Conservation (phyloP, 768 basidiomycete genomes). For the Artomyces pyxidatus region DNA sequence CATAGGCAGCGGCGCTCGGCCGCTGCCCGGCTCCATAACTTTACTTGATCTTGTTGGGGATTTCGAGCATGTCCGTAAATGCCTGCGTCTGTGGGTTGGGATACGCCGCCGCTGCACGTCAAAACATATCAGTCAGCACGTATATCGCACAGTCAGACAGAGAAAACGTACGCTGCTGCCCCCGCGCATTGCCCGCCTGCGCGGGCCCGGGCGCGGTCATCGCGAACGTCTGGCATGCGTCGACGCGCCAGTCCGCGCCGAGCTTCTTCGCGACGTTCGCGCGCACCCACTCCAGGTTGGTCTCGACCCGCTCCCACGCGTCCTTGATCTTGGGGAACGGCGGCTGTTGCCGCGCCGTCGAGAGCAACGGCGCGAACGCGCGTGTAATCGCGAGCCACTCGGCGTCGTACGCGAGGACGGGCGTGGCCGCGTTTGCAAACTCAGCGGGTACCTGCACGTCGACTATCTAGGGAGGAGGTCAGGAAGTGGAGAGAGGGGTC, state of each 20-base stretch:
- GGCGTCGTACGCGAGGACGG: conserved; percentile 63
- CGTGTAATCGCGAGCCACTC: conserved; percentile 94
- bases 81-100: conserved; percentile 87
- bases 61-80: conserved; percentile 70
- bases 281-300: conserved; percentile 62
- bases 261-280: conserved; percentile 38
- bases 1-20: too few species aligned
- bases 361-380: conserved; percentile 76
- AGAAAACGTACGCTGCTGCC: conserved; percentile 1
- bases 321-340: conserved; percentile 53
- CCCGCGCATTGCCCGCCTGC: neutral
- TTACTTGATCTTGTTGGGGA: conserved; percentile 47
- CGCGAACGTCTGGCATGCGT: conserved; percentile 11
- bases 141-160: neutral
- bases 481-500: neutral
- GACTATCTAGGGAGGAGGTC: conserved; percentile 42
- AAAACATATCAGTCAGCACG: neutral
- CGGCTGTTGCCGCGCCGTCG: conserved; percentile 38
- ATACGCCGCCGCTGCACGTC: conserved; percentile 58
- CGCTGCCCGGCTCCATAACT: too few species aligned
- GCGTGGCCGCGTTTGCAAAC: conserved; percentile 13
- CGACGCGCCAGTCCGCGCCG: conserved; percentile 8
- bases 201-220: conserved; percentile 12
- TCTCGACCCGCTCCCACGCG: conserved; percentile 42
- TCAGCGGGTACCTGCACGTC: conserved; percentile 39